Evolutionary conservation across 768 basidiomycete species (phyloP).

Genomic region (Lentinula raphanica): DNA sequence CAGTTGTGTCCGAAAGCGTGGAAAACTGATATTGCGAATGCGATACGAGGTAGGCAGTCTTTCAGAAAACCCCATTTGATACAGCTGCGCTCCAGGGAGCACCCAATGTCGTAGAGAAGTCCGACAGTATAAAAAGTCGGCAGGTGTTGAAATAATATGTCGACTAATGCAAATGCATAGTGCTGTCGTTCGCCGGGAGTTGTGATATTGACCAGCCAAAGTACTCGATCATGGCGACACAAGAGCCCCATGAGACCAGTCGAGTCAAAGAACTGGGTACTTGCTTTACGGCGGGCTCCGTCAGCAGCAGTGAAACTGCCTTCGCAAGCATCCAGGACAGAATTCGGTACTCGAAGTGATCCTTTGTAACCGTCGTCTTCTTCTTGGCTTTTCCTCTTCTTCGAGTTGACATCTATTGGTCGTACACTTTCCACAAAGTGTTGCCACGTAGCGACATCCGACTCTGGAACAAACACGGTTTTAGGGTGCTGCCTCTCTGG

Average conservation of each 20-base stretch:
- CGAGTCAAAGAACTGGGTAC: too few species aligned
- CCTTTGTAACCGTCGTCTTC: slow-evolving; percentile 12
- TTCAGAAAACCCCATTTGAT: slow-evolving; percentile 21
- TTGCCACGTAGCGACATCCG: slow-evolving; percentile 16
- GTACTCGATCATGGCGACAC: slow-evolving; percentile 28
- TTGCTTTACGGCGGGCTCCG: slow-evolving; percentile 19
- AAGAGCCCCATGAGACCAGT: slow-evolving; percentile 29
- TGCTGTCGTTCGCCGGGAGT: slow-evolving; percentile 28
- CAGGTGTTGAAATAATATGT: slow-evolving; percentile 27
- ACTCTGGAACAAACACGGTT: slow-evolving; percentile 17
- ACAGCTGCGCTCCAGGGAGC: slow-evolving; percentile 24
- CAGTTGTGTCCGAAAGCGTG: slow-evolving; percentile 37
- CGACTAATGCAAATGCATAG: slow-evolving; percentile 26
- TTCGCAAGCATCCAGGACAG: slow-evolving; percentile 28
- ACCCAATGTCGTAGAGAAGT: slow-evolving; percentile 31
- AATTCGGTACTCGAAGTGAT: slow-evolving; percentile 18
- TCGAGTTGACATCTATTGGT: neutral
- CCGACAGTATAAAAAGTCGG: slow-evolving; percentile 20
- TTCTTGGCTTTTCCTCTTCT: slow-evolving; percentile 6
- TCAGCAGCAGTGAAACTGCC: slow-evolving; percentile 27
- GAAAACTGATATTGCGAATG: slow-evolving; percentile 27
- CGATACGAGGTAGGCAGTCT: slow-evolving; percentile 17
- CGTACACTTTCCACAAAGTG: slow-evolving; percentile 13
- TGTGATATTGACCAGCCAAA: slow-evolving; percentile 32
- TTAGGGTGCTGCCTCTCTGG: slow-evolving; percentile 15